Percentiles rank a stretch among this genome's conserved stretches.
Evolutionary conservation across 2,329 filamentous ascomycete species (phyloP).

Genomic region (Claviceps sorghi): DNA sequence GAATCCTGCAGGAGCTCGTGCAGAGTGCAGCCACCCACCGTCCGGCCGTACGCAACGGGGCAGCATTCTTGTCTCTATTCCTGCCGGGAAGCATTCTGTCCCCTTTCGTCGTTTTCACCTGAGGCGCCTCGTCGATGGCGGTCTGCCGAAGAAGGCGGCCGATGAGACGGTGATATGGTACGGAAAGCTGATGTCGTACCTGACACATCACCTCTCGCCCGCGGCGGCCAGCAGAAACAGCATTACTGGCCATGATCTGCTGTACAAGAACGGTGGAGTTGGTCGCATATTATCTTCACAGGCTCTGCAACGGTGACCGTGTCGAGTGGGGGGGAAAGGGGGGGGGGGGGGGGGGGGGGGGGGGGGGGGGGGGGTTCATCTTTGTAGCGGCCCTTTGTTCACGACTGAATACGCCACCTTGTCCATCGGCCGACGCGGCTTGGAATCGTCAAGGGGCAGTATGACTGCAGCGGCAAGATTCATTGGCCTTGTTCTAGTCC

Average conservation of each 20-base stretch:
- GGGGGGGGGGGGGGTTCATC: no score
- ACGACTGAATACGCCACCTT: no score
- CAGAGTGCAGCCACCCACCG: neutral
- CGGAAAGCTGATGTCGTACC: neutral
- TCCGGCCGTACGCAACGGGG: neutral
- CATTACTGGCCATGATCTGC: neutral
- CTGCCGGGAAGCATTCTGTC: neutral
- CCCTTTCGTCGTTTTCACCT: neutral
- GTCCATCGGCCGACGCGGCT: neutral
- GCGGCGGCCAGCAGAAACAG: no score
- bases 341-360: no score
- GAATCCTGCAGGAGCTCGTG: neutral
- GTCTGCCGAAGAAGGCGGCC: neutral
- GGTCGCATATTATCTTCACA: neutral
- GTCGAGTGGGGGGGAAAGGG: no score
- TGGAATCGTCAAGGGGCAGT: neutral
- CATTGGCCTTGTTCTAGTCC: conserved; percentile 4
- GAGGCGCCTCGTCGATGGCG: no score
- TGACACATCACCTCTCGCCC: neutral
- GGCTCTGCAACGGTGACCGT: neutral
- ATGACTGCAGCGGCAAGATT: neutral
- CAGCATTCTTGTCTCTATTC: neutral
- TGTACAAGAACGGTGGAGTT: neutral
- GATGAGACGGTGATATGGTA: neutral
- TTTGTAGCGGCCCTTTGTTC: no score